phyloP scores from a whole-genome alignment of 2,329 filamentous ascomycete genomes.

The Dactylellina drechsleri region DNA sequence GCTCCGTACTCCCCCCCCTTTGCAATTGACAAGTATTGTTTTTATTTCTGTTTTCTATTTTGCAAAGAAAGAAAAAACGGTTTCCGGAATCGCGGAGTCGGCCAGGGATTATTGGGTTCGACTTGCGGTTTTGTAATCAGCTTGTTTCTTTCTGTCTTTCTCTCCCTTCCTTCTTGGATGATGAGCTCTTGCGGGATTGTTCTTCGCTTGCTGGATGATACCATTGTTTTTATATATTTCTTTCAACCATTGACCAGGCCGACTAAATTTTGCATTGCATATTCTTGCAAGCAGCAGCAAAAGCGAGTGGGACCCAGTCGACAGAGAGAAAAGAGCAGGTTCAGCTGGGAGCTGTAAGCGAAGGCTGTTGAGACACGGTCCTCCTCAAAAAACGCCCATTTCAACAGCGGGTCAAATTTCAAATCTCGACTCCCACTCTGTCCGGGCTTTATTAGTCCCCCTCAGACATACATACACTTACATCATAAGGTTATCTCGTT shows the following conservation, averaged over 20 bases:
- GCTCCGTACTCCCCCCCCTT: no score
- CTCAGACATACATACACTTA: conserved; percentile 7
- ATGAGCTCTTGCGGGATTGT: no score
- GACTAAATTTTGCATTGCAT: not conserved
- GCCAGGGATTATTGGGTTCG: not conserved
- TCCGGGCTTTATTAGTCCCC: not conserved
- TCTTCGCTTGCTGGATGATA: no score
- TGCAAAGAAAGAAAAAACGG: not conserved
- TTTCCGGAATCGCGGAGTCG: conserved; percentile 37
- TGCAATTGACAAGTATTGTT: no score
- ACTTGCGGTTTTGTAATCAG: not conserved
- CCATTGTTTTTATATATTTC: conserved; percentile 2
- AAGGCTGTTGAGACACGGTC: conserved; percentile 22
- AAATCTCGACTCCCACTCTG: conserved; percentile 6
- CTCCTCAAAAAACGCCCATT: conserved; percentile 26
- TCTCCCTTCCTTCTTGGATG: not conserved
- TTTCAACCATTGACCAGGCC: not conserved
- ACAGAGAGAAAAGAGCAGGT: not conserved
- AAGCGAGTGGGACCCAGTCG: conserved; percentile 6
- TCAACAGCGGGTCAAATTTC: conserved; percentile 16
- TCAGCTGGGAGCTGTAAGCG: conserved; percentile 28
- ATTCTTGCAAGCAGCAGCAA: no score
- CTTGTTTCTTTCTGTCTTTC: not conserved
- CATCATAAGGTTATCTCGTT: no score
- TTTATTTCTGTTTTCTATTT: no score